Evolutionary conservation across 805 yeast species (phyloP), one percentile per base, ranked within the genome.

Genomic region (Blastobotrys chiropterorum): DNA sequence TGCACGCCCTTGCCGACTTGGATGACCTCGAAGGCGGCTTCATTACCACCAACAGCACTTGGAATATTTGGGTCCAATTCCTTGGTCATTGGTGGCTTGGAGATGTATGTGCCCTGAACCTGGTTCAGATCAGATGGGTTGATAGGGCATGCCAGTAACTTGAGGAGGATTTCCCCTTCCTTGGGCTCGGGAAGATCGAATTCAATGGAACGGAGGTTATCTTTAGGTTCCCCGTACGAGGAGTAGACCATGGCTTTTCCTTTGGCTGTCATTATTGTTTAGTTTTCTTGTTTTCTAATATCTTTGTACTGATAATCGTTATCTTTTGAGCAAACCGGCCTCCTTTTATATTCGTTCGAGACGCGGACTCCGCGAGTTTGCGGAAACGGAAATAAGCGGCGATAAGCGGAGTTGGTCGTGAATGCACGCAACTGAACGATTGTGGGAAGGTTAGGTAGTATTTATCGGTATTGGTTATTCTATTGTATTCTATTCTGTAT

Each of bases 91-190:
- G 74, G 80, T 0, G 96, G 95, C 52, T 74, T 78, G 8, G 89
- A 78, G 1, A 96, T 95, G 59, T 90, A 90, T 0, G 83, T 87
- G 17, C 97, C 97, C 64, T 82, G 86, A 42, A 83, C 73, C 67
- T 90, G 97, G 63, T 85, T 85, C 64, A 87, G 73, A 65, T 90
- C 97, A 0, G 96, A 85, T 0, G 97, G 97, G 63, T 90, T 90
- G 56, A 90, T 76, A 1, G 97, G 96, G 56, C 86, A 80, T 0
- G 94, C 96, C 39, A 90, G 64, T 1, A 89, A 69, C 60, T 82
- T 77, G 51, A 88, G 66, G 14, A 89, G 69, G 11, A 88, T 72
- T 50, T 83, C 62, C 26, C 56, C 56, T 13, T 52, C 62, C 14
- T 47, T 49, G 5, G 71, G 70, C 22, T 63, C 67, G 17, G 62